phyloP scores from a whole-genome alignment of 257 asterid species.

The Hygrophila difformis region DNA sequence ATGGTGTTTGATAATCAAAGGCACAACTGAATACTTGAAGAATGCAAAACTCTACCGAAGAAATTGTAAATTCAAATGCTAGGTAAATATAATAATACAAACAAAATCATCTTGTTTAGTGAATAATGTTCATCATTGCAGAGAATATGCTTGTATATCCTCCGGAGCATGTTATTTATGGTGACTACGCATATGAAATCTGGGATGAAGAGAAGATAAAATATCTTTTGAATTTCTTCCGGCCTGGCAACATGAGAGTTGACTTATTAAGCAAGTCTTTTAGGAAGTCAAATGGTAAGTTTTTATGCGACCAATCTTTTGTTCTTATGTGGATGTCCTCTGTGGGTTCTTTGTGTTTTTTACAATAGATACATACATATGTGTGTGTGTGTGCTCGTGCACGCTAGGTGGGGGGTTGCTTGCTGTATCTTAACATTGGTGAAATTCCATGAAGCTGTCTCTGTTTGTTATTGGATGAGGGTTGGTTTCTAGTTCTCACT shows the following conservation, averaged over 20 bases:
- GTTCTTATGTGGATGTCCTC: too few relatives aligned
- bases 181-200: constrained; percentile 73
- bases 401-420: too few relatives aligned
- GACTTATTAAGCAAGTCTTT: constrained; percentile 68
- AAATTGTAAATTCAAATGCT: too few relatives aligned
- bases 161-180: constrained; percentile 80
- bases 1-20: constrained; percentile 1
- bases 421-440: neutral
- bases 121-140: constrained; percentile 31
- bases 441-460: constrained; percentile 1
- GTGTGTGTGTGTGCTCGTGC: too few relatives aligned
- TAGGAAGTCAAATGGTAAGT: constrained; percentile 54
- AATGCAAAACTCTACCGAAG: too few relatives aligned
- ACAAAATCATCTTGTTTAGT: constrained; percentile 15
- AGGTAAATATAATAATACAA: too few relatives aligned
- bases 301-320: too few relatives aligned
- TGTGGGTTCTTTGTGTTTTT: too few relatives aligned
- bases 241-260: constrained; percentile 92
- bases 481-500: constrained; percentile 9
- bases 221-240: constrained; percentile 59
- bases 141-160: constrained; percentile 86
- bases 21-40: neutral
- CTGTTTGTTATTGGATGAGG: constrained; percentile 7
- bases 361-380: too few relatives aligned
- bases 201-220: constrained; percentile 81